A percentile compares a stretch with the other conserved stretches of the same genome.
phyloP scores from a whole-genome alignment of 768 basidiomycete genomes.

The Gymnopilus dilepis region DNA sequence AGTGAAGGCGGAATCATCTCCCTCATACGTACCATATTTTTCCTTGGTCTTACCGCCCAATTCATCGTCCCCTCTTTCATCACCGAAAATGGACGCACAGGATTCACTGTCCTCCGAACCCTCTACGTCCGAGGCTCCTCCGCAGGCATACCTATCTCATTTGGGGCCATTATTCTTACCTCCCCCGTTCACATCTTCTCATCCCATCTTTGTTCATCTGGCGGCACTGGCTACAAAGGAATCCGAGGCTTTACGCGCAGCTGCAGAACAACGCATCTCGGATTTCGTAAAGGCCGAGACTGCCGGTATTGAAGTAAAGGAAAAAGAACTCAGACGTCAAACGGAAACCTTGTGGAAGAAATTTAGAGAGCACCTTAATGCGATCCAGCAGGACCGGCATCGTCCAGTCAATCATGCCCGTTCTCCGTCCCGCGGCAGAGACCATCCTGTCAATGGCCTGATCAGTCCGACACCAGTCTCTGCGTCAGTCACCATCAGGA shows the following conservation, averaged over 20 bases:
- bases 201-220: slow-evolving; percentile 72
- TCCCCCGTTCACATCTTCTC: slow-evolving; percentile 77
- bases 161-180: slow-evolving; percentile 72
- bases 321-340: slow-evolving; percentile 57
- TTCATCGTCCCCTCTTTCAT: slow-evolving; percentile 29
- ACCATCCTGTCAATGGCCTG: slow-evolving; percentile 24
- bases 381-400: slow-evolving; percentile 44
- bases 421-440: slow-evolving; percentile 21
- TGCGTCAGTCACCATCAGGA: slow-evolving; percentile 49
- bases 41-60: slow-evolving; percentile 48
- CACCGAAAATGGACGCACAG: slow-evolving; percentile 30
- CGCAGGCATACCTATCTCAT: slow-evolving; percentile 50
- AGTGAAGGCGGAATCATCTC: slow-evolving; percentile 41
- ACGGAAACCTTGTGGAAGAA: slow-evolving; percentile 69
- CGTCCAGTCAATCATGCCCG: slow-evolving; percentile 18
- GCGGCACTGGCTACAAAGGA: slow-evolving; percentile 58
- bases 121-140: slow-evolving; percentile 32
- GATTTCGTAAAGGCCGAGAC: slow-evolving; percentile 58
- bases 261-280: slow-evolving; percentile 63
- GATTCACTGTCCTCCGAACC: slow-evolving; percentile 27
- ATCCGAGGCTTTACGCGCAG: slow-evolving; percentile 58
- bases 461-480: slow-evolving; percentile 20
- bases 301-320: slow-evolving; percentile 59
- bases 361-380: slow-evolving; percentile 54
- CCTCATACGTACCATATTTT: slow-evolving; percentile 51